Evolutionary conservation across 75 land plant genomes (phyloP).

Genomic region (Pinus albicaulis): DNA sequence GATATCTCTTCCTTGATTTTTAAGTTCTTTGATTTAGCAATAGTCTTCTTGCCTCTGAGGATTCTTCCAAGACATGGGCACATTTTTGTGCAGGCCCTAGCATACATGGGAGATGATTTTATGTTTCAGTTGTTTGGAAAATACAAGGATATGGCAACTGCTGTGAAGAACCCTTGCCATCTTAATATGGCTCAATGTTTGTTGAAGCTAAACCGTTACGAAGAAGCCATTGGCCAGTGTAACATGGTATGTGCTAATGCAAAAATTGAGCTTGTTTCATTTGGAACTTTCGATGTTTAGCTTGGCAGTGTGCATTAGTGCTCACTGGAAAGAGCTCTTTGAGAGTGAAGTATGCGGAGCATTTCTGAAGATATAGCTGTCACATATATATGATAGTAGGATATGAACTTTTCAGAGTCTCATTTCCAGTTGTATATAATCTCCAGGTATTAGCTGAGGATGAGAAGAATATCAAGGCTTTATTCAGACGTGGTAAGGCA

Average conservation of each 20-base stretch:
- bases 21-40: neutral
- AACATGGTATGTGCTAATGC: slow-evolving; percentile 52
- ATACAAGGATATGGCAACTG: slow-evolving; percentile 95
- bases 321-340: neutral
- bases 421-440: no score
- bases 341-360: neutral
- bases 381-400: no score
- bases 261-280: neutral
- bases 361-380: no score
- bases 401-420: no score
- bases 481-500: slow-evolving; percentile 92
- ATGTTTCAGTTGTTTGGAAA: slow-evolving; percentile 99
- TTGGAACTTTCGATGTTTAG: neutral
- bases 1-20: slow-evolving; percentile 1
- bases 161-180: slow-evolving; percentile 97
- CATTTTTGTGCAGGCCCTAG: slow-evolving; percentile 61
- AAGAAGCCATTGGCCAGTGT: slow-evolving; percentile 96
- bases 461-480: slow-evolving; percentile 86
- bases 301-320: neutral
- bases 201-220: slow-evolving; percentile 73
- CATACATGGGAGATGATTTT: slow-evolving; percentile 99
- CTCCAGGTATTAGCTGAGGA: slow-evolving; percentile 87
- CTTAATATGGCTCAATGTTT: slow-evolving; percentile 95
- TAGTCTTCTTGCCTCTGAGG: slow-evolving; percentile 2
- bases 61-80: neutral